Evolutionary conservation across 163 green algal species (phyloP), one percentile per base, ranked within the genome.

Genomic region (Scenedesmus sp.): DNA sequence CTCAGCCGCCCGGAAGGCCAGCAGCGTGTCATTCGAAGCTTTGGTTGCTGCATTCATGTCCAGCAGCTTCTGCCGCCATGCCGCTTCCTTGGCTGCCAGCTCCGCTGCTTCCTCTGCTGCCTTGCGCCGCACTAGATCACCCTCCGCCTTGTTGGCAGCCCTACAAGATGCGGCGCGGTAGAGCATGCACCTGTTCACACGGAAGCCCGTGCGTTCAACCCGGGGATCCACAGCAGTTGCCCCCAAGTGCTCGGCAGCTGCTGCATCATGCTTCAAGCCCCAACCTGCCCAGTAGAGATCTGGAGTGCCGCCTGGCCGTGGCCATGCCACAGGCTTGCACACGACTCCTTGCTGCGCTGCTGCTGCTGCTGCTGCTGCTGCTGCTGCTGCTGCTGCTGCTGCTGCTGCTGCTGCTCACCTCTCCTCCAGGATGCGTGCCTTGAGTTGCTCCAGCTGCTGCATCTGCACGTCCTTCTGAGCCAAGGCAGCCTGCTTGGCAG

Each of bases 391-490:
- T 30, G 59, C 22, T 1, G 2, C 59, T 76, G 22, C 37, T 53
- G 73, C 37, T 83, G 37, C 40, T 79, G 53, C 65, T 37, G 49
- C 44, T 15, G 13, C 43, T 42, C 61, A 93, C 92, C 91, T 90
- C 86, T 97, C 94, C 26, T 91, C 82, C 7, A 97, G 86, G 68
- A 97, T 96, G 37, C 92, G 93, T 1, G 46, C 72, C 81, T 96
- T 95, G 40, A 97, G 81, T 65, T 96, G 93, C 83, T 97, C 94
- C 73, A 97, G 91, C 92, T 97, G 95, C 90, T 93, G 81, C 79
- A 94, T 91, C 86, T 97, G 95, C 26, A 93, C 89, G 4, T 94
- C 92, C 15, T 91, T 92, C 90, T 96, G 94, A 61, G 82, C 85
- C 87, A 96, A 80, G 0, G 95, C 94, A 2, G 83, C 81, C 65